A percentile compares a stretch with the other conserved stretches of the same genome.
Evolutionary conservation across 805 yeast species (phyloP).

Genomic region (Candida tammaniensis): DNA sequence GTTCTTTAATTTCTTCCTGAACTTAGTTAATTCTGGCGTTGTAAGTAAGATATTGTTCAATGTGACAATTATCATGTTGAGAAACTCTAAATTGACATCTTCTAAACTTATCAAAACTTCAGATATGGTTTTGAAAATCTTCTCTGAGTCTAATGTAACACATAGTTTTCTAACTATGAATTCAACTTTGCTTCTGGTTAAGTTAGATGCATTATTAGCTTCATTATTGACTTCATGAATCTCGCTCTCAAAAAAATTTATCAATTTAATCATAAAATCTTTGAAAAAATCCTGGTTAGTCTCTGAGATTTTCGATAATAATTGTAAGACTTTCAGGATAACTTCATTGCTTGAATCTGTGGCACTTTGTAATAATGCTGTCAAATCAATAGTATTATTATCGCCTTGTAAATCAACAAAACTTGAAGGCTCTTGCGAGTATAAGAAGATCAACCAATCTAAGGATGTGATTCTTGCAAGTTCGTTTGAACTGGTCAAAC

Average conservation of each 20-base stretch:
- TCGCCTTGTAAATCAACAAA: conserved; percentile 15
- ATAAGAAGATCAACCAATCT: conserved; percentile 86
- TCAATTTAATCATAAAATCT: conserved; percentile 68
- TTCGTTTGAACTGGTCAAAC: conserved; percentile 50
- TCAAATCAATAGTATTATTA: conserved; percentile 49
- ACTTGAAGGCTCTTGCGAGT: conserved; percentile 14
- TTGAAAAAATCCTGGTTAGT: conserved; percentile 75
- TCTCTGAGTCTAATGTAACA: conserved; percentile 73
- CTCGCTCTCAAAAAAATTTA: conserved; percentile 69
- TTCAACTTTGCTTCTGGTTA: conserved; percentile 49
- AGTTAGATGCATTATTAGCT: conserved; percentile 8
- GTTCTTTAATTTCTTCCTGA: conserved; percentile 62
- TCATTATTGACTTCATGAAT: conserved; percentile 12
- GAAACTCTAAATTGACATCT: conserved; percentile 63
- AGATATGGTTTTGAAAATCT: conserved; percentile 78
- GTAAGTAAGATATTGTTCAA: conserved; percentile 82
- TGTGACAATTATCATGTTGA: conserved; percentile 79
- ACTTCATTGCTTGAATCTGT: conserved; percentile 73
- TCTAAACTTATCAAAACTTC: conserved; percentile 56
- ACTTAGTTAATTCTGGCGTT: conserved; percentile 70
- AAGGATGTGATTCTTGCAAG: conserved; percentile 78
- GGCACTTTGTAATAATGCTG: conserved; percentile 71
- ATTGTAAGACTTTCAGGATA: conserved; percentile 66
- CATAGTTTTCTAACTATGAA: conserved; percentile 83
- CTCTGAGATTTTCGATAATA: conserved; percentile 72